Evolutionary conservation across 2,329 filamentous ascomycete genomes (phyloP).

Genomic region (Cladosporium sp.): DNA sequence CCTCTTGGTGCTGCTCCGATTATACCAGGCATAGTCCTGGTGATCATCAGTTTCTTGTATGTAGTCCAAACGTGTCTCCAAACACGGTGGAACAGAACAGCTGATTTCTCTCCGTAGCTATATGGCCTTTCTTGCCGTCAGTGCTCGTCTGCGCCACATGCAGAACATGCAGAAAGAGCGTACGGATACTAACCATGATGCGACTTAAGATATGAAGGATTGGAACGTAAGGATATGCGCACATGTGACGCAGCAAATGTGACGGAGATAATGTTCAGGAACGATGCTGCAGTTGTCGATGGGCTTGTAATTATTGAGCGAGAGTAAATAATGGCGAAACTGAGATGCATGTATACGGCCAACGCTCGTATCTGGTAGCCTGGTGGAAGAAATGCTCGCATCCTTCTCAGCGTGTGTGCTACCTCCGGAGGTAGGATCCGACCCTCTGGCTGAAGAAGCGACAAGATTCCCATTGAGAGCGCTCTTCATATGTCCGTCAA

Average conservation of each 20-base stretch:
- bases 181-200: background rate
- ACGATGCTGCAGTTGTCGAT: background rate
- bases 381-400: background rate
- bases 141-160: background rate
- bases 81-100: background rate
- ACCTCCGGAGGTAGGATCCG: background rate
- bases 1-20: background rate
- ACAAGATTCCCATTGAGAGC: background rate
- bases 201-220: background rate
- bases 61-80: background rate
- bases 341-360: background rate
- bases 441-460: background rate
- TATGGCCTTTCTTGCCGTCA: background rate
- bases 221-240: background rate
- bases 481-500: background rate
- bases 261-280: background rate
- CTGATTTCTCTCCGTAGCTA: background rate
- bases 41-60: background rate
- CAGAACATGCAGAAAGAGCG: background rate
- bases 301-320: no score
- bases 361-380: background rate
- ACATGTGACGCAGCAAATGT: background rate
- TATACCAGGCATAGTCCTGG: conserved; percentile 1
- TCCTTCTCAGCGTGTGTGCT: background rate
- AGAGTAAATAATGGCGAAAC: background rate